Conservation (phyloP, 1,284 basidiomycete species). For the Schizopora paradoxa region DNA sequence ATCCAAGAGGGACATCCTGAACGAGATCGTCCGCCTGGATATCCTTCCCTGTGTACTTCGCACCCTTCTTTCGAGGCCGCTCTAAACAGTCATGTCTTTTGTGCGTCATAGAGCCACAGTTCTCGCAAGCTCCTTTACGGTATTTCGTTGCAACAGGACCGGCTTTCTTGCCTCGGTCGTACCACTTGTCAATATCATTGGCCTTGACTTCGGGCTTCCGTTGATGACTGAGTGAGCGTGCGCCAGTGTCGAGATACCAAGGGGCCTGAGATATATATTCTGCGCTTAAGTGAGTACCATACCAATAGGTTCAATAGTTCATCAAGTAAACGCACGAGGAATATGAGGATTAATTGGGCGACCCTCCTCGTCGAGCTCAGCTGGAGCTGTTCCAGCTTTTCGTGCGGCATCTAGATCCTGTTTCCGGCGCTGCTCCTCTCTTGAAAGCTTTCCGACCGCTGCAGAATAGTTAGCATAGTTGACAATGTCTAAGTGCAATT, state of each 20-base stretch:
- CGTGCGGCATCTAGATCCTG: conserved; percentile 95
- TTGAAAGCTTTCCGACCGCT: conserved; percentile 79
- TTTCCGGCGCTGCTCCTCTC: conserved; percentile 89
- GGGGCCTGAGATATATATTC: conserved; percentile 95
- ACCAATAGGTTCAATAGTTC: conserved; percentile 12
- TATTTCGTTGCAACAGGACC: conserved; percentile 94
- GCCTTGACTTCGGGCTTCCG: conserved; percentile 65
- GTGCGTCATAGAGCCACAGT: conserved; percentile 97
- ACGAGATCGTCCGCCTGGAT: conserved; percentile 90
- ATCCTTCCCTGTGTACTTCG: conserved; percentile 87
- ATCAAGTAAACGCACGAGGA: conserved; percentile 59
- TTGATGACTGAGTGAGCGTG: conserved; percentile 91
- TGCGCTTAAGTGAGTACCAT: conserved; percentile 26
- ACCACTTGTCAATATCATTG: conserved; percentile 84
- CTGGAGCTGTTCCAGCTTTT: conserved; percentile 95
- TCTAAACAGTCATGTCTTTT: conserved; percentile 91
- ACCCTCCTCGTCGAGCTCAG: conserved; percentile 91
- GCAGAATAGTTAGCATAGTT: neutral
- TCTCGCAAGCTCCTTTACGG: conserved; percentile 97
- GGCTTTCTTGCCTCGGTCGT: conserved; percentile 82
- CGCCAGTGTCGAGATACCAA: conserved; percentile 95
- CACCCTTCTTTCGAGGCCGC: conserved; percentile 92
- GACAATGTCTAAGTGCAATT: neutral
- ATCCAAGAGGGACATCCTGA: conserved; percentile 77
- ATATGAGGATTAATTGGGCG: conserved; percentile 98